Evolutionary conservation across 148 eudicot species (phyloP).

Genomic region (Agrostemma githago): DNA sequence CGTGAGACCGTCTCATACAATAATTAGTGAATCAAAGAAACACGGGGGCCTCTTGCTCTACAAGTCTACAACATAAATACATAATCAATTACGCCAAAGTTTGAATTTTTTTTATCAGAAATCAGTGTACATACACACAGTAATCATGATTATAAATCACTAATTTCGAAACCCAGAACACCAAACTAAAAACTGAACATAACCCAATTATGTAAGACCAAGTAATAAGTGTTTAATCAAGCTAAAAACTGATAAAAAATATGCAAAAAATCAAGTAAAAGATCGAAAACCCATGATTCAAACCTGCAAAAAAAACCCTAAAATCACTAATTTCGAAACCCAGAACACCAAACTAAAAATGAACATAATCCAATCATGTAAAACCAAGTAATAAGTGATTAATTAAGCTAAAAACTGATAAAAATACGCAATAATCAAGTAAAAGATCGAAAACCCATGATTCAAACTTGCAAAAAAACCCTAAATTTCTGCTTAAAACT

Average conservation of each 20-base stretch:
- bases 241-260: not conserved
- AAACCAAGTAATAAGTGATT: not conserved
- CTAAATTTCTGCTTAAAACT: slow-evolving; percentile 9
- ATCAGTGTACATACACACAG: not conserved
- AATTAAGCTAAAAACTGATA: not conserved
- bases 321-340: slow-evolving; percentile 8
- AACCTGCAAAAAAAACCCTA: not conserved
- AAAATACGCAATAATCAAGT: not conserved
- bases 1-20: not conserved
- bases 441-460: slow-evolving; percentile 24
- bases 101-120: slow-evolving; percentile 12
- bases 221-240: not conserved
- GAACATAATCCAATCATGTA: not conserved
- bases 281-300: slow-evolving; percentile 25
- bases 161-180: slow-evolving; percentile 7
- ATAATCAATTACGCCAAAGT: not conserved
- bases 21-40: too few relatives aligned
- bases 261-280: not conserved
- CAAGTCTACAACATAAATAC: not conserved
- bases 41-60: not conserved
- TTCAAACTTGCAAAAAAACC: slow-evolving; percentile 22
- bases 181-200: slow-evolving; percentile 9
- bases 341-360: slow-evolving; percentile 11
- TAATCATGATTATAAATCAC: slow-evolving; percentile 5
- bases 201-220: not conserved